Evolutionary conservation across 441 rosid species (phyloP).

Genomic region (Euphorbia celastroides): DNA sequence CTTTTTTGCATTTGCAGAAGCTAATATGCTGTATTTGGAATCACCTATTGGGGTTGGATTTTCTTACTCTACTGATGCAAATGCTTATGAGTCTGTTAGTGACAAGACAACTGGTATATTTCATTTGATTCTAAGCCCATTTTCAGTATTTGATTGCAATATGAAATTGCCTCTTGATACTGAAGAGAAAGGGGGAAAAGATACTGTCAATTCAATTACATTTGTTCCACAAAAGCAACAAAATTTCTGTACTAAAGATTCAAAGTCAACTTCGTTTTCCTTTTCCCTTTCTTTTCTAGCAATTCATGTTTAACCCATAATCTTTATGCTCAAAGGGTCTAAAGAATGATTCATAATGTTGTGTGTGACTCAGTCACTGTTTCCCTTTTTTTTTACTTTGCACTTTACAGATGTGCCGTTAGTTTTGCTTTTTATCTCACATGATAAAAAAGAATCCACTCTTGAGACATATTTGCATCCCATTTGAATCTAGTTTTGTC

Average conservation of each 20-base stretch:
- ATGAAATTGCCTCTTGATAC: constrained; percentile 3
- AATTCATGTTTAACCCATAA: not conserved
- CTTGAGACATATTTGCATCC: constrained; percentile 15
- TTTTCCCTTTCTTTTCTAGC: constrained; percentile 1
- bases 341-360: constrained; percentile 24
- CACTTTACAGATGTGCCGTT: constrained; percentile 32
- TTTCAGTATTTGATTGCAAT: not conserved
- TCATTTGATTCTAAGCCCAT: not conserved
- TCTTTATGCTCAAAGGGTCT: constrained; percentile 5
- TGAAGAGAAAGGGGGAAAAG: not conserved
- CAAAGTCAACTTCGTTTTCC: constrained; percentile 33
- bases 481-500: constrained; percentile 23
- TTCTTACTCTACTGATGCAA: constrained; percentile 74
- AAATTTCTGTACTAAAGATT: constrained; percentile 31
- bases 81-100: constrained; percentile 58
- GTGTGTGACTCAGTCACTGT: constrained; percentile 8
- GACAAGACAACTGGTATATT: constrained; percentile 74
- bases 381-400: not conserved
- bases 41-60: constrained; percentile 96
- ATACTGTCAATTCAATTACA: constrained; percentile 4
- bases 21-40: constrained; percentile 91
- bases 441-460: constrained; percentile 35
- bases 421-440: constrained; percentile 31
- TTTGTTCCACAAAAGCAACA: constrained; percentile 19
- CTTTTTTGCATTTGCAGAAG: constrained; percentile 49